A percentile compares a stretch with the other conserved stretches of the same genome.
phyloP scores from a whole-genome alignment of 2,329 filamentous ascomycete species.

The Trichoderma lentiforme region DNA sequence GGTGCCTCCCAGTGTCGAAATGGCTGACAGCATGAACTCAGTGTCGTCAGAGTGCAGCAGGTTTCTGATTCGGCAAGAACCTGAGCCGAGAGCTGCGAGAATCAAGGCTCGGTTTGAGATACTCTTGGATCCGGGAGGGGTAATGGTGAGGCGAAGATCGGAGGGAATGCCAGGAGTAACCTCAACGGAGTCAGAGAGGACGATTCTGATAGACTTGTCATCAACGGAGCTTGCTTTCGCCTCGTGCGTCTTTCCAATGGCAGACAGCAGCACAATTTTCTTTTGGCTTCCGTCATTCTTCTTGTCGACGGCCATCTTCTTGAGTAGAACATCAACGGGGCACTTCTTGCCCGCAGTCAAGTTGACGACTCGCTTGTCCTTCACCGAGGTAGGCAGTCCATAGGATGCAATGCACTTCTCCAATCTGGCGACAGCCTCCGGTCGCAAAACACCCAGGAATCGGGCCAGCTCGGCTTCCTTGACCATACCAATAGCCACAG shows the following conservation, averaged over 20 bases:
- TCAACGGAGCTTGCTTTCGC: conserved; percentile 84
- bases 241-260: conserved; percentile 85
- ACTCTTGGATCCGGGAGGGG: conserved; percentile 93
- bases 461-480: conserved; percentile 94
- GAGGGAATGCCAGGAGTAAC: conserved; percentile 70
- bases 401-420: conserved; percentile 95
- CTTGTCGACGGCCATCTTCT: conserved; percentile 97
- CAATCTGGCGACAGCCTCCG: conserved; percentile 82
- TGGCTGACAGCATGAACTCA: conserved; percentile 94
- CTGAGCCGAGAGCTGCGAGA: conserved; percentile 84
- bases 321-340: conserved; percentile 77
- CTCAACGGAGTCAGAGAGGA: conserved; percentile 74
- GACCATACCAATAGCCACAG: conserved; percentile 96
- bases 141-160: conserved; percentile 67
- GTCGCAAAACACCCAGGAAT: conserved; percentile 79
- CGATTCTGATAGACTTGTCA: conserved; percentile 76
- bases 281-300: conserved; percentile 96
- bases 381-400: conserved; percentile 78
- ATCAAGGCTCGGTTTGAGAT: conserved; percentile 94
- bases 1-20: conserved; percentile 78
- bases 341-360: conserved; percentile 84
- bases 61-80: conserved; percentile 85
- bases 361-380: conserved; percentile 77
- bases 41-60: conserved; percentile 95
- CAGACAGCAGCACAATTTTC: conserved; percentile 89